Percentiles rank a stretch among this genome's conserved stretches.
Evolutionary conservation across 208 protist species (phyloP).

Genomic region (Lotmaria passim): DNA sequence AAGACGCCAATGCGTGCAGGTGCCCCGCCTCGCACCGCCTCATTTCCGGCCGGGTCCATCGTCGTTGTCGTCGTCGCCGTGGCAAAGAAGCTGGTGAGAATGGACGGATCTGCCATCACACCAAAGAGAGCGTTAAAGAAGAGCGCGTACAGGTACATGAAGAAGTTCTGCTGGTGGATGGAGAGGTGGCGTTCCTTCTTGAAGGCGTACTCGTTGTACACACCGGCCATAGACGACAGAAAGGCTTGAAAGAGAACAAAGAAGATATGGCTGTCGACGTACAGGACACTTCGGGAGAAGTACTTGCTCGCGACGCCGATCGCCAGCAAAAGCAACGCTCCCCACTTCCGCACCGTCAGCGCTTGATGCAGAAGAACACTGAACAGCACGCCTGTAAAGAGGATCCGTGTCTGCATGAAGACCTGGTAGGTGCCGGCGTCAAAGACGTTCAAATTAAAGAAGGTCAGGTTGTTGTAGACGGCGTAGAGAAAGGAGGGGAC

Average conservation of each 20-base stretch:
- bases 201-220: slow-evolving; percentile 81
- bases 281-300: slow-evolving; percentile 29
- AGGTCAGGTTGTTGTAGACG: slow-evolving; percentile 88
- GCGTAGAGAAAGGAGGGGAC: slow-evolving; percentile 72
- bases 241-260: slow-evolving; percentile 61
- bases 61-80: background rate
- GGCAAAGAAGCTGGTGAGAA: slow-evolving; percentile 15
- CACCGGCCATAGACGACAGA: slow-evolving; percentile 63
- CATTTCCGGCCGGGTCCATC: background rate
- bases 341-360: slow-evolving; percentile 57
- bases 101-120: slow-evolving; percentile 35
- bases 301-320: slow-evolving; percentile 66
- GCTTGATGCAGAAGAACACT: slow-evolving; percentile 36
- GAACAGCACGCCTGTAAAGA: slow-evolving; percentile 69
- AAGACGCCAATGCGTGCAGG: background rate
- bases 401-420: slow-evolving; percentile 81
- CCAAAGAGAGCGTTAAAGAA: slow-evolving; percentile 72
- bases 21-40: background rate
- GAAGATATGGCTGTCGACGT: slow-evolving; percentile 35
- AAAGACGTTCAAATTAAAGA: slow-evolving; percentile 63
- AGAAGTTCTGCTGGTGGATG: slow-evolving; percentile 86
- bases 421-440: slow-evolving; percentile 75
- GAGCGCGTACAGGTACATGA: slow-evolving; percentile 78
- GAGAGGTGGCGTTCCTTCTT: slow-evolving; percentile 59
- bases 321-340: slow-evolving; percentile 51